Conservation (phyloP, 1,284 basidiomycete species). For the Cutaneotrichosporon sp. region DNA sequence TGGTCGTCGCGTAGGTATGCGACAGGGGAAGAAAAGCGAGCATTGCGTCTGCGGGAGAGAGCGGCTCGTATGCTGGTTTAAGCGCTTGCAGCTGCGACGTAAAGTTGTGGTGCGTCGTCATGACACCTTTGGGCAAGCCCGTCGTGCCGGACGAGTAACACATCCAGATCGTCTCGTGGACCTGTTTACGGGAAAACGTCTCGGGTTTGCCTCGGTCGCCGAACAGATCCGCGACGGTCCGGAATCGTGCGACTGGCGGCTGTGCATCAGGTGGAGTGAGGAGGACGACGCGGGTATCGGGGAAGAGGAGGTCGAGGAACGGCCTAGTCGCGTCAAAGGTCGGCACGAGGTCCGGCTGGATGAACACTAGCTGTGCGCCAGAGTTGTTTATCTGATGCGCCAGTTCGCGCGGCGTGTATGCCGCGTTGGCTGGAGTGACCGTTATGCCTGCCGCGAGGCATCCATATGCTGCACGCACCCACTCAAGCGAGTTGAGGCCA, state of each 20-base stretch:
- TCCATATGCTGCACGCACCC: constrained; percentile 60
- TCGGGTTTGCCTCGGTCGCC: constrained; percentile 8
- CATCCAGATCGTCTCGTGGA: constrained; percentile 38
- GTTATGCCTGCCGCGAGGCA: constrained; percentile 43
- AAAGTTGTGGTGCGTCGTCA: constrained; percentile 63
- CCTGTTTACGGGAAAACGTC: constrained; percentile 10
- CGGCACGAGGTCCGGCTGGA: constrained; percentile 54
- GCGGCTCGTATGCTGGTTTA: constrained; percentile 7
- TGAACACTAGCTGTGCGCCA: constrained; percentile 55
- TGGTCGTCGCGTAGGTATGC: constrained; percentile 16
- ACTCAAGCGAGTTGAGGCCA: constrained; percentile 57
- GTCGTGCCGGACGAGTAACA: constrained; percentile 64
- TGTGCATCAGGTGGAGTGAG: constrained; percentile 5
- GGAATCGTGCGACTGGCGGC: constrained; percentile 7
- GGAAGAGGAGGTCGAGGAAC: constrained; percentile 7
- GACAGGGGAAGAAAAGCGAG: constrained; percentile 16
- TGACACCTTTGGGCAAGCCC: constrained; percentile 48
- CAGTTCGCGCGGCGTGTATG: constrained; percentile 39
- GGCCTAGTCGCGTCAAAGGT: constrained; percentile 29
- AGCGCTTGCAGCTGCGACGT: constrained; percentile 38
- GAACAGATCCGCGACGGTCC: constrained; percentile 13
- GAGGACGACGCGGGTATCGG: constrained; percentile 10
- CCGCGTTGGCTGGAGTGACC: constrained; percentile 40
- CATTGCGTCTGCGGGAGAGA: constrained; percentile 11
- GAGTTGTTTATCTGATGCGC: constrained; percentile 53